Evolutionary conservation across 2,329 filamentous ascomycete genomes (phyloP).

Genomic region (Teratosphaeria gauchensis): DNA sequence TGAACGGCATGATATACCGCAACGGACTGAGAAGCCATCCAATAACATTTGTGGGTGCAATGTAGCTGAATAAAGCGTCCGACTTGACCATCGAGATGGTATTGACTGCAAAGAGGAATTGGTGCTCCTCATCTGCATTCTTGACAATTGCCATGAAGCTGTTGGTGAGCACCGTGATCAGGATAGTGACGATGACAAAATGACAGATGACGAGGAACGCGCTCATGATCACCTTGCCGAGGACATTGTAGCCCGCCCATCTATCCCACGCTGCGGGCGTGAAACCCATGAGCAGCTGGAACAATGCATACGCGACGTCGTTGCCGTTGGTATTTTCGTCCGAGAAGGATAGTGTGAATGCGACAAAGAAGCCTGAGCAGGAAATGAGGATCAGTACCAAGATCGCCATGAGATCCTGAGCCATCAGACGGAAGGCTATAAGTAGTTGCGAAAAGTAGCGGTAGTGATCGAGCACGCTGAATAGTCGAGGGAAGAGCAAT

Average conservation of each 20-base stretch:
- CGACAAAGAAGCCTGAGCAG: constrained; percentile 92
- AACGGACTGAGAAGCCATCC: constrained; percentile 82
- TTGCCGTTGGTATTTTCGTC: constrained; percentile 59
- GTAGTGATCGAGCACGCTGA: constrained; percentile 89
- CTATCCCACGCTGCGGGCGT: constrained; percentile 89
- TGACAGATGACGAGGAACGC: constrained; percentile 90
- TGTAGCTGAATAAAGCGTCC: constrained; percentile 89
- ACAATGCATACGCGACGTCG: constrained; percentile 78
- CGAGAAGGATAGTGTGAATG: constrained; percentile 73
- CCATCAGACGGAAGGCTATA: constrained; percentile 91
- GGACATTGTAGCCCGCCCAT: constrained; percentile 70
- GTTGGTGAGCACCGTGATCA: constrained; percentile 93
- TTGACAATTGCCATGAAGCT: constrained; percentile 92
- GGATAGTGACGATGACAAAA: constrained; percentile 85
- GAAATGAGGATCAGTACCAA: constrained; percentile 75
- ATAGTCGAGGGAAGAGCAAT: constrained; percentile 78
- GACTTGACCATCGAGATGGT: constrained; percentile 98
- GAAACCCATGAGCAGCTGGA: constrained; percentile 92
- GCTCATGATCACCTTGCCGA: constrained; percentile 67
- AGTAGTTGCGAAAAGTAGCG: constrained; percentile 91
- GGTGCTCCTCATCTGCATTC: constrained; percentile 86
- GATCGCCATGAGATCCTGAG: constrained; percentile 75
- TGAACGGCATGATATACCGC: constrained; percentile 69
- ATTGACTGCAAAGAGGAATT: constrained; percentile 90
- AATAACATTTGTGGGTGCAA: constrained; percentile 83